Evolutionary conservation across 768 basidiomycete genomes (phyloP).

Genomic region (Kwoniella dejecticola): DNA sequence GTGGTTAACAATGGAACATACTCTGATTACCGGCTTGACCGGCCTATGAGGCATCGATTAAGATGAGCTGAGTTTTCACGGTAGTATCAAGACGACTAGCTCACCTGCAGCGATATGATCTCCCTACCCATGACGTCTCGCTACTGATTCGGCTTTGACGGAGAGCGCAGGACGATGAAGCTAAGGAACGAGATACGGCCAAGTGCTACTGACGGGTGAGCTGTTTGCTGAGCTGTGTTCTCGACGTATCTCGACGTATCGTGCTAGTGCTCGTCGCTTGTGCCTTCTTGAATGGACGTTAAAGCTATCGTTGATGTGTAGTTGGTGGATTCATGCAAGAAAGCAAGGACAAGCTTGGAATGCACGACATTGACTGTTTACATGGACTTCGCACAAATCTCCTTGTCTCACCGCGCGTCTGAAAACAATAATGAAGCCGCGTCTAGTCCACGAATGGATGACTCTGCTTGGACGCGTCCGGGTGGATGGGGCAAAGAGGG

Average conservation of each 20-base stretch:
- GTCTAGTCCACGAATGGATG: too few relatives aligned
- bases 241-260: too few relatives aligned
- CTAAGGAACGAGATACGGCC: too few relatives aligned
- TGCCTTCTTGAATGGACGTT: too few relatives aligned
- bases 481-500: too few relatives aligned
- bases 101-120: constrained; percentile 56
- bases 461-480: too few relatives aligned
- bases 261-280: too few relatives aligned
- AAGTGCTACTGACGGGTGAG: too few relatives aligned
- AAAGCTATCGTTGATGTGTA: too few relatives aligned
- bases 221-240: too few relatives aligned
- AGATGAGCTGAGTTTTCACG: background rate
- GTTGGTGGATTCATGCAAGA: too few relatives aligned
- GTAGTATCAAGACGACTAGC: constrained; percentile 14
- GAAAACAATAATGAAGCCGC: background rate
- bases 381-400: background rate
- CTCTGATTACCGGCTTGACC: constrained; percentile 94
- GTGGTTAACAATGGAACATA: constrained; percentile 58
- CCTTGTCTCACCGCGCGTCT: background rate
- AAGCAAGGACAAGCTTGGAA: background rate
- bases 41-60: constrained; percentile 59
- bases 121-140: constrained; percentile 52
- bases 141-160: background rate
- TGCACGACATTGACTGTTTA: background rate
- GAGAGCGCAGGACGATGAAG: background rate